phyloP scores from a whole-genome alignment of 169 alveolate species.

The Cryptosporidium sp. region DNA sequence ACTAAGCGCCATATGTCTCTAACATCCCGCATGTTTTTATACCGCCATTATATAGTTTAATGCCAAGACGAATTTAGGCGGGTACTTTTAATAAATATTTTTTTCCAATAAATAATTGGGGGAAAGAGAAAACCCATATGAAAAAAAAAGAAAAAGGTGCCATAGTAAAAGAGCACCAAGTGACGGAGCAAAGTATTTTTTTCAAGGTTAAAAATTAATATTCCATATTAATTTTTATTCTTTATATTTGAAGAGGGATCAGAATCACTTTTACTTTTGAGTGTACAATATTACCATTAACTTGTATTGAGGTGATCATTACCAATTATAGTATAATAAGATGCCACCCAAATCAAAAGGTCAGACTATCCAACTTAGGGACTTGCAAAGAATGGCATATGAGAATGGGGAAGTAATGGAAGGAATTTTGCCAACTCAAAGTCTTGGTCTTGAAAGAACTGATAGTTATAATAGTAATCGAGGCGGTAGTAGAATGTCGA shows the following conservation, averaged over 20 bases:
- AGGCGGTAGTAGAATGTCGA: slow-evolving; percentile 12
- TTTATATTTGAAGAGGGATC: neutral
- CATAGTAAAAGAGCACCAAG: slow-evolving; percentile 2
- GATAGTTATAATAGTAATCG: slow-evolving; percentile 18
- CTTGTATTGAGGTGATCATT: neutral
- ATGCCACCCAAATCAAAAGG: slow-evolving; percentile 75
- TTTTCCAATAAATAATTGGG: neutral
- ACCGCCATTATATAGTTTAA: neutral
- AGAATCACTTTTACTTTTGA: neutral
- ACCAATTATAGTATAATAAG: neutral
- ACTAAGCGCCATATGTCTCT: slow-evolving; percentile 46
- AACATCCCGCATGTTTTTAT: slow-evolving; percentile 7
- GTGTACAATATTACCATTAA: neutral
- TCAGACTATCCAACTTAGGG: slow-evolving; percentile 71
- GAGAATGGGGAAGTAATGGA: slow-evolving; percentile 66
- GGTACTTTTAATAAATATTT: neutral
- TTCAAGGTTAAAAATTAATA: slow-evolving; percentile 4
- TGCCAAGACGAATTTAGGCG: slow-evolving; percentile 20
- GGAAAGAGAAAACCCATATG: neutral
- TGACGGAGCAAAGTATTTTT: neutral
- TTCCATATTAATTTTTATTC: slow-evolving; percentile 3
- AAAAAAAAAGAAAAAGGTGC: neutral
- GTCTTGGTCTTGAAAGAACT: slow-evolving; percentile 58
- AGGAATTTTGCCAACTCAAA: slow-evolving; percentile 54
- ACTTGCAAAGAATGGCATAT: slow-evolving; percentile 68